A percentile compares a stretch with the other conserved stretches of the same genome.
phyloP scores from a whole-genome alignment of 139 green algal genomes.

The Chlamydomonas eustigma region DNA sequence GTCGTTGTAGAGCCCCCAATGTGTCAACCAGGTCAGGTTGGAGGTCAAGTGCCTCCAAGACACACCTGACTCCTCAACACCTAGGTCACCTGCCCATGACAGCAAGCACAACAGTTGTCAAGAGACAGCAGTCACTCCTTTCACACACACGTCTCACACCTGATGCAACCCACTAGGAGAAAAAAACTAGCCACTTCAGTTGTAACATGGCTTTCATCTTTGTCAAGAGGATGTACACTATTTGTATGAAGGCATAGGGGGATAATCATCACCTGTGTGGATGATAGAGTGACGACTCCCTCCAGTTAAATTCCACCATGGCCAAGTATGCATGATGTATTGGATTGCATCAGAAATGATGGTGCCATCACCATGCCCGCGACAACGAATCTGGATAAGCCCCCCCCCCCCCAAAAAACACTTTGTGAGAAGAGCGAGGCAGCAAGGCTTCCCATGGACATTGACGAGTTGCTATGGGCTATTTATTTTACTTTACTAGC shows the following conservation, averaged over 20 bases:
- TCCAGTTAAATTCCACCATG: conserved; percentile 15
- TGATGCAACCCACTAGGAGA: too few species aligned
- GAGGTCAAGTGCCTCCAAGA: neutral
- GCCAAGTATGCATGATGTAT: conserved; percentile 11
- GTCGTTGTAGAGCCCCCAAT: conserved; percentile 31
- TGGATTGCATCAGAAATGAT: neutral
- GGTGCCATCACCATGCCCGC: neutral
- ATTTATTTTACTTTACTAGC: too few species aligned
- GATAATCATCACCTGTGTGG: conserved; percentile 23
- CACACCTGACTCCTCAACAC: conserved; percentile 3
- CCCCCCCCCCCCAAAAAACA: too few species aligned
- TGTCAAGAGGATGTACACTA: too few species aligned
- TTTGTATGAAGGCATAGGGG: too few species aligned
- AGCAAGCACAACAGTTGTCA: neutral
- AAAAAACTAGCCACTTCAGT: too few species aligned
- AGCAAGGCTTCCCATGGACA: too few species aligned
- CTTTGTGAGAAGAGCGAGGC: too few species aligned
- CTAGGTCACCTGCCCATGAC: conserved; percentile 12
- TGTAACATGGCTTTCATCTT: too few species aligned
- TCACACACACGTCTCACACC: too few species aligned
- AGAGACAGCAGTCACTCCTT: too few species aligned
- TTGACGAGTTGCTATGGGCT: too few species aligned
- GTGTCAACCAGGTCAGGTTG: conserved; percentile 13
- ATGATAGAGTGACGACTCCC: conserved; percentile 29
- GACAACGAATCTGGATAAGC: neutral